Conservation (phyloP, 805 yeast species). For the Wickerhamiella nectarea region DNA sequence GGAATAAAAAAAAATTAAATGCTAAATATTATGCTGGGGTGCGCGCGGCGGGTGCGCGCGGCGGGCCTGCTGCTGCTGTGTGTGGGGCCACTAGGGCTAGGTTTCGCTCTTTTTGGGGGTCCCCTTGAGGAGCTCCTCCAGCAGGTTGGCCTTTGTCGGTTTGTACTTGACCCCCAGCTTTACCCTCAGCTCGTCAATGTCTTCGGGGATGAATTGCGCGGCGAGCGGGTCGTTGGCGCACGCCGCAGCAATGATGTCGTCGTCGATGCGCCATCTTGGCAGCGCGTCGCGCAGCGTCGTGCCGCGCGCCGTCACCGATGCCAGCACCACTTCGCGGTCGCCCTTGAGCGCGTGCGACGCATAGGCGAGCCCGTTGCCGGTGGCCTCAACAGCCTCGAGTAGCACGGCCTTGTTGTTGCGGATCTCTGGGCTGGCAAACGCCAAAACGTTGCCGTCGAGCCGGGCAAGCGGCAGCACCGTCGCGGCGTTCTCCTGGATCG, state of each 20-base stretch:
- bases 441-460: slow-evolving; percentile 1
- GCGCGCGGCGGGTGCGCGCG: no score
- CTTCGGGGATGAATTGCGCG: slow-evolving; percentile 3
- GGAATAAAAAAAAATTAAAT: not conserved
- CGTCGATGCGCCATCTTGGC: slow-evolving; percentile 5
- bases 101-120: no score
- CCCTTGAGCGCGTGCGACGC: slow-evolving; percentile 8
- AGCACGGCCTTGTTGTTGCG: slow-evolving; percentile 5
- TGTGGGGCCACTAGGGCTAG: no score
- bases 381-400: not conserved
- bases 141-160: not conserved
- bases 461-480: not conserved
- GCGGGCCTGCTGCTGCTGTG: no score
- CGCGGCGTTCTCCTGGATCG: slow-evolving; percentile 2
- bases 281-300: slow-evolving; percentile 4
- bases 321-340: slow-evolving; percentile 8
- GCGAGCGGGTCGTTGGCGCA: slow-evolving; percentile 5
- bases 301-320: slow-evolving; percentile 6
- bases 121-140: not conserved
- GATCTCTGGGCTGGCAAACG: slow-evolving; percentile 1
- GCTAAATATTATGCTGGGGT: no score
- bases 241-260: slow-evolving; percentile 5
- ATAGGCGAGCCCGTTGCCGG: slow-evolving; percentile 5
- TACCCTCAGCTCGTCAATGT: slow-evolving; percentile 6
- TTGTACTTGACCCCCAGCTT: slow-evolving; percentile 7